Percentiles rank a stretch among this genome's conserved stretches.
phyloP scores from a whole-genome alignment of 768 basidiomycete species.

The Lyophyllum decastes region DNA sequence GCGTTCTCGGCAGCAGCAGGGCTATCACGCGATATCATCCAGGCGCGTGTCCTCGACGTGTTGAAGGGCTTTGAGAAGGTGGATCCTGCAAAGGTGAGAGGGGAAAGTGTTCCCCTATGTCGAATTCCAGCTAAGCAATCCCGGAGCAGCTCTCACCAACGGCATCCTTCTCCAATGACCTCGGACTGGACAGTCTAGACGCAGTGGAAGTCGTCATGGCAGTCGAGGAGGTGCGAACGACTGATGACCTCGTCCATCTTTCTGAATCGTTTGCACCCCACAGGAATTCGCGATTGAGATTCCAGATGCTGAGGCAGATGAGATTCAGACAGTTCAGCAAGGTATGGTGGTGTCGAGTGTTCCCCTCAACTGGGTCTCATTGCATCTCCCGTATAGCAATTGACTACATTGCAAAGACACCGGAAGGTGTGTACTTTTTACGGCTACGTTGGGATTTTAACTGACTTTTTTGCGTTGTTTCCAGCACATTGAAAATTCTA shows the following conservation, averaged over 20 bases:
- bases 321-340: slow-evolving; percentile 88
- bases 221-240: slow-evolving; percentile 76
- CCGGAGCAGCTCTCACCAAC: slow-evolving; percentile 22
- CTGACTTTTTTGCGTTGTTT: slow-evolving; percentile 12
- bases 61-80: slow-evolving; percentile 91
- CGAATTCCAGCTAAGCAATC: background rate
- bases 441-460: slow-evolving; percentile 5
- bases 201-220: slow-evolving; percentile 99
- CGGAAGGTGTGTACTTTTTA: slow-evolving; percentile 59
- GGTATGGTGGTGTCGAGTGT: slow-evolving; percentile 48
- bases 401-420: slow-evolving; percentile 93
- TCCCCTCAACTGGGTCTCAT: slow-evolving; percentile 15
- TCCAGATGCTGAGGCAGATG: slow-evolving; percentile 94
- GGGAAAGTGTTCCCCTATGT: background rate
- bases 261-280: slow-evolving; percentile 4
- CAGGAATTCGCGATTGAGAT: slow-evolving; percentile 98
- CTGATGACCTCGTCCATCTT: slow-evolving; percentile 2
- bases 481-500: slow-evolving; percentile 9
- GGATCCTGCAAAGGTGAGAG: slow-evolving; percentile 64
- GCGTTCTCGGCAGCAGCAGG: slow-evolving; percentile 67
- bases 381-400: slow-evolving; percentile 59
- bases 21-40: slow-evolving; percentile 68
- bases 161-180: slow-evolving; percentile 71
- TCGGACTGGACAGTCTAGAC: slow-evolving; percentile 94
- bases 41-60: slow-evolving; percentile 76